Conservation (phyloP, 768 basidiomycete genomes). For the Boletus reticuloceps region DNA sequence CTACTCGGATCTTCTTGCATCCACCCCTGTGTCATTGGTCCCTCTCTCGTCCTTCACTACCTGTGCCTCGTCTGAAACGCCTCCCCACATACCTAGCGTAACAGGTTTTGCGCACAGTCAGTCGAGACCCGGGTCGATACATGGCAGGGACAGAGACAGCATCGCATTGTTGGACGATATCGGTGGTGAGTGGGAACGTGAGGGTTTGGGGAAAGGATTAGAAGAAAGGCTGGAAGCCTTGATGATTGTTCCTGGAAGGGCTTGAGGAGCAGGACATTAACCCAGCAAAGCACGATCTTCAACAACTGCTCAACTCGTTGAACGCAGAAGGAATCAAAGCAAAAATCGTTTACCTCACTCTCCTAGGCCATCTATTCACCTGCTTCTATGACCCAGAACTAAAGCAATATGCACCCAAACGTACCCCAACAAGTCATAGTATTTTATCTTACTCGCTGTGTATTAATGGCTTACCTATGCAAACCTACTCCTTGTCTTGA, state of each 20-base stretch:
- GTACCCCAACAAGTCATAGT: conserved; percentile 6
- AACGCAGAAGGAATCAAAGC: not conserved
- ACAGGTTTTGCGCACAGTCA: conserved; percentile 38
- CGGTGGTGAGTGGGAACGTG: conserved; percentile 86
- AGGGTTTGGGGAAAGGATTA: conserved; percentile 77
- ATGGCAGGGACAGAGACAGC: conserved; percentile 37
- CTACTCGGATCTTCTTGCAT: conserved; percentile 80
- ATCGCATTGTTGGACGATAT: conserved; percentile 54
- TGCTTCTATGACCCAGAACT: not conserved
- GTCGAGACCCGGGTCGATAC: conserved; percentile 27
- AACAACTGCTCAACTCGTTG: not conserved
- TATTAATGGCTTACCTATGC: conserved; percentile 28
- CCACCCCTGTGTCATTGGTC: conserved; percentile 68
- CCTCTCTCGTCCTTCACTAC: conserved; percentile 74
- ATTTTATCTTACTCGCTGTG: conserved; percentile 25
- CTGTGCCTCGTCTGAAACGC: conserved; percentile 55
- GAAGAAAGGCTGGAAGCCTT: conserved; percentile 77
- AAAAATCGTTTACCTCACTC: not conserved
- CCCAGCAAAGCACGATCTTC: not conserved
- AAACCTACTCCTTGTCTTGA: conserved; percentile 8
- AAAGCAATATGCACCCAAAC: conserved; percentile 3
- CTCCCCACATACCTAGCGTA: conserved; percentile 72
- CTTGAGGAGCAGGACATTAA: conserved; percentile 10
- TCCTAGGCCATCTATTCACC: not conserved
- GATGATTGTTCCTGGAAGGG: conserved; percentile 33